phyloP scores from a whole-genome alignment of 345 rosid genomes.

The Linum lewisii region DNA sequence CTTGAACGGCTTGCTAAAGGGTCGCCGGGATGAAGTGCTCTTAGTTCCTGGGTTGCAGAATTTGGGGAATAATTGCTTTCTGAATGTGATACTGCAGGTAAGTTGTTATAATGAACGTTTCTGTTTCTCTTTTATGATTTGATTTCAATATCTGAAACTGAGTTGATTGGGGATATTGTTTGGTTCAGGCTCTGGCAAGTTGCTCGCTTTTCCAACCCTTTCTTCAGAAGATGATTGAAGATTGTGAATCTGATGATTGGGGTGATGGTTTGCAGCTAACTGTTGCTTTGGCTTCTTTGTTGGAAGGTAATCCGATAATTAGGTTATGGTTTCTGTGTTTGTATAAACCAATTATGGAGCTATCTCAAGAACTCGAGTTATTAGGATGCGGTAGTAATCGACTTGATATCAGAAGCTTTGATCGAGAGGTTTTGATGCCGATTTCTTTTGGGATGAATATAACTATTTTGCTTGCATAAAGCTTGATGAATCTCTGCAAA shows the following conservation, averaged over 20 bases:
- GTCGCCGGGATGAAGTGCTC: conserved; percentile 17
- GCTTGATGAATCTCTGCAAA: no score
- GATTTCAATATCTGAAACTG: no score
- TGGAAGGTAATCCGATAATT: conserved; percentile 35
- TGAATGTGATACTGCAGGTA: conserved; percentile 84
- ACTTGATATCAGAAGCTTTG: no score
- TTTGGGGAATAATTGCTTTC: conserved; percentile 76
- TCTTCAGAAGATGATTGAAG: conserved; percentile 48
- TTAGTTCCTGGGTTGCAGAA: conserved; percentile 72
- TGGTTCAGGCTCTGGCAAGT: conserved; percentile 4
- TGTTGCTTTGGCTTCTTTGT: conserved; percentile 43
- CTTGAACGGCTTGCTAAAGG: conserved; percentile 13
- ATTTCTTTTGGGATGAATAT: no score
- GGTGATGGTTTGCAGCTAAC: conserved; percentile 51
- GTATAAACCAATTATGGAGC: no score
- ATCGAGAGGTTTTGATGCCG: no score
- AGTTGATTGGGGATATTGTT: no score
- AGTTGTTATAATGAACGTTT: background rate
- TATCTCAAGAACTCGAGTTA: no score
- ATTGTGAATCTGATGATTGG: conserved; percentile 32
- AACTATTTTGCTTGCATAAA: no score
- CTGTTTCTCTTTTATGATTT: background rate
- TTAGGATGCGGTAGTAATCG: no score
- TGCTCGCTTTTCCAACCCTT: conserved; percentile 29
- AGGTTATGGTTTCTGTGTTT: no score